phyloP scores from a whole-genome alignment of 2,329 filamentous ascomycete species.

The Aspergillus cejpii region DNA sequence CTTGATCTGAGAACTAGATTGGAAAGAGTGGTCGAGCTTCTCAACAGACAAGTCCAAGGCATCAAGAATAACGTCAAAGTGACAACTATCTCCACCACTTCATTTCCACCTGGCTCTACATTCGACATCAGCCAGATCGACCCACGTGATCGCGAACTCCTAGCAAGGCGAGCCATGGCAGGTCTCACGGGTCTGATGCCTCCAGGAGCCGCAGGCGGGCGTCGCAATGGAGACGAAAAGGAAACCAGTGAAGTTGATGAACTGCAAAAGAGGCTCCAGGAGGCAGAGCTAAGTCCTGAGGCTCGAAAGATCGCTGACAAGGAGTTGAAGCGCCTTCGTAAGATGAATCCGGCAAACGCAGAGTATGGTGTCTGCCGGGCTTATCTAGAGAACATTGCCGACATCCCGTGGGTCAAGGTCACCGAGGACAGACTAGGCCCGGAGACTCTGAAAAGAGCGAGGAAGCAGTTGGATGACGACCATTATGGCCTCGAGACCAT shows the following conservation, averaged over 20 bases:
- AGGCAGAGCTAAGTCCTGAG: slow-evolving; percentile 72
- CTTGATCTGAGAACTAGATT: slow-evolving; percentile 71
- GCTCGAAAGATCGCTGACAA: slow-evolving; percentile 85
- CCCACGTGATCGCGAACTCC: slow-evolving; percentile 42
- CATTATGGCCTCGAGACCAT: slow-evolving; percentile 96
- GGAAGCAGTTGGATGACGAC: slow-evolving; percentile 88
- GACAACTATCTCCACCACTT: slow-evolving; percentile 65
- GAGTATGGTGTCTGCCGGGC: slow-evolving; percentile 92
- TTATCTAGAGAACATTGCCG: slow-evolving; percentile 86
- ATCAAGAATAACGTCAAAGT: slow-evolving; percentile 87
- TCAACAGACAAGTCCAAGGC: slow-evolving; percentile 71
- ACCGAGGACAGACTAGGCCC: slow-evolving; percentile 81
- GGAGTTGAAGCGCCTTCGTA: slow-evolving; percentile 78
- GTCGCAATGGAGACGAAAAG: slow-evolving; percentile 60
- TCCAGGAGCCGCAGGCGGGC: slow-evolving; percentile 39
- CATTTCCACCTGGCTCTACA: slow-evolving; percentile 54
- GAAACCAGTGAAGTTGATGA: slow-evolving; percentile 88
- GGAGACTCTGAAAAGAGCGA: slow-evolving; percentile 69
- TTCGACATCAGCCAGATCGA: slow-evolving; percentile 50
- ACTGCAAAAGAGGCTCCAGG: slow-evolving; percentile 77
- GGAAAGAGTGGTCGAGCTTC: slow-evolving; percentile 71
- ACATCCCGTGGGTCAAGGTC: slow-evolving; percentile 82
- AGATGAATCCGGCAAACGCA: slow-evolving; percentile 93
- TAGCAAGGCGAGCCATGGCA: slow-evolving; percentile 41
- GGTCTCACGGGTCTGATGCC: slow-evolving; percentile 38